phyloP scores from a whole-genome alignment of 2,329 filamentous ascomycete genomes.

The Xylariaceae sp. region DNA sequence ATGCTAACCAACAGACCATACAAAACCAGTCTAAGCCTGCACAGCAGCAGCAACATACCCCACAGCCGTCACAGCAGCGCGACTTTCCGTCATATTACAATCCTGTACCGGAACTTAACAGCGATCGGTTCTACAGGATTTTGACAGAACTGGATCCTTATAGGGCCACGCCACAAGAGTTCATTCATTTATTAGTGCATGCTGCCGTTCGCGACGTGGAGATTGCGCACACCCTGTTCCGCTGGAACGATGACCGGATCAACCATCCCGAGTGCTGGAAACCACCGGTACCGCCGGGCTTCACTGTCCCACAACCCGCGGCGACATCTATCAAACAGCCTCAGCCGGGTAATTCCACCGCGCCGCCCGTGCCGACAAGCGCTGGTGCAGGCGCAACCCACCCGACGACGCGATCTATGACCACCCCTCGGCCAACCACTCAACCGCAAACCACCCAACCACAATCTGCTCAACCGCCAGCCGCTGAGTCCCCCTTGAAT shows the following conservation, averaged over 20 bases:
- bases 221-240: constrained; percentile 12
- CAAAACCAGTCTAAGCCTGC: background rate
- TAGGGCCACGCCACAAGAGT: constrained; percentile 18
- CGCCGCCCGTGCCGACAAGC: background rate
- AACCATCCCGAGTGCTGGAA: constrained; percentile 15
- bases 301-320: background rate
- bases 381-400: background rate
- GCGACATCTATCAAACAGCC: background rate
- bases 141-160: constrained; percentile 19
- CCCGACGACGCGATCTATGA: background rate
- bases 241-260: constrained; percentile 13
- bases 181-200: constrained; percentile 21
- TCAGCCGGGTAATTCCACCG: background rate
- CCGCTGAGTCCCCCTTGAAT: background rate
- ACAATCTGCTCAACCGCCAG: background rate
- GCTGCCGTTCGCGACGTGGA: constrained; percentile 19
- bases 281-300: constrained; percentile 7
- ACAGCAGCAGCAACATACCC: background rate
- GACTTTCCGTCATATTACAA: constrained; percentile 1
- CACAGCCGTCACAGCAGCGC: background rate
- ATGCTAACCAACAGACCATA: background rate
- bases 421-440: background rate
- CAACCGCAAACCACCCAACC: background rate
- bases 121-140: constrained; percentile 16
- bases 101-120: background rate